Base-by-base conservation (phyloP, 2,329 filamentous ascomycete species). In the Epichloe amarillans region DNA sequence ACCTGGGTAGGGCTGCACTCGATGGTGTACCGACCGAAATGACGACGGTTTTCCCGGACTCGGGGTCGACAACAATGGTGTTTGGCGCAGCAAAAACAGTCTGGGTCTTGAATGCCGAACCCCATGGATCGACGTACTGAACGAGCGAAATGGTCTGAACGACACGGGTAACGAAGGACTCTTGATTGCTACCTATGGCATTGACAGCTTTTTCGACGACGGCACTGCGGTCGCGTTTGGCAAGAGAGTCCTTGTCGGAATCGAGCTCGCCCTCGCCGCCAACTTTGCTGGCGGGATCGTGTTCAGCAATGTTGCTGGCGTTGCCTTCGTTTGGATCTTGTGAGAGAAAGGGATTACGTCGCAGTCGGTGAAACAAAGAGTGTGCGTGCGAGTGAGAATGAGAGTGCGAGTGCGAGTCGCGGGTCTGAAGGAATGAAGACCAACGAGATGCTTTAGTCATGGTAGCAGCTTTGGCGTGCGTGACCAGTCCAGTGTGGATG, bases 101-200 rank as follows among this genome's bases (percentile, higher is more conserved):
- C 52, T 69, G 63, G 21, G 72, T 60, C 48, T 67, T 62, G 44
- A 77, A 59, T 46, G 71, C 66, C 30, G 66, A 67, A 54, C 76
- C 76, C 43, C 62, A 60, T 44, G 64, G 64, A 62, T 79, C 74
- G 54, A 79, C 70, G 54, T 75, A 59, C 56, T 79, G 71, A 50
- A 80, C 62, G 60, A 80, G 66, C 26, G 75, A 77, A 55, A 80
- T 64, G 57, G 77, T 80, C 62, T 77, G 70, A 49, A 78, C 66
- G 58, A 80, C 66, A 53, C 67, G 64, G 14, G 69, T 73, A 58
- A 75, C 64, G 57, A 67, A 64, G 26, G 60, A 49, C 1, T 42
- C 37, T 21, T 42, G 35, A 17, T 38, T 37, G 42, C 43, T 30
- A n/a, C 19, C 39, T 41, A 50, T 6, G 23, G 35, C 47, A 47